These are phyloP conservation scores for Coemansia sp. DNA, from an alignment of 192 early-diverging fungal species.

Conservation along the genomic window DNA sequence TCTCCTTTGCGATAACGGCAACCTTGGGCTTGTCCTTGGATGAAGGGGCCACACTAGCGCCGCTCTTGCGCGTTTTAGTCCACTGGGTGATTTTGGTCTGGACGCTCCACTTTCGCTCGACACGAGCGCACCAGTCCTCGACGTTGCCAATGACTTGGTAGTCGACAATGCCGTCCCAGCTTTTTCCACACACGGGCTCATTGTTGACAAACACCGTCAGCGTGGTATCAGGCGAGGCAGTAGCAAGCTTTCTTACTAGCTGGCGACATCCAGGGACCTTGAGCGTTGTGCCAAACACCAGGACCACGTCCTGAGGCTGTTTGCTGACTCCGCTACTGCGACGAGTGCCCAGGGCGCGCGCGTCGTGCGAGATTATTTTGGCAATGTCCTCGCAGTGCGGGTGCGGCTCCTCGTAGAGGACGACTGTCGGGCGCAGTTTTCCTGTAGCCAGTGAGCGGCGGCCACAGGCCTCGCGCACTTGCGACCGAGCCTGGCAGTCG, in stretches of 20 bases:
- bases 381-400: slow-evolving; percentile 57
- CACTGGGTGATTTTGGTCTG: slow-evolving; percentile 56
- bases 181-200: slow-evolving; percentile 53
- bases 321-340: slow-evolving; percentile 7
- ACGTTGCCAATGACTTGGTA: slow-evolving; percentile 55
- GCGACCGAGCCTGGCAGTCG: slow-evolving; percentile 48
- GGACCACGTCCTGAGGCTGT: slow-evolving; percentile 39
- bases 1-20: neutral
- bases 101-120: slow-evolving; percentile 41
- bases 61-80: slow-evolving; percentile 33
- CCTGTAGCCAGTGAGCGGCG: slow-evolving; percentile 78
- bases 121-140: slow-evolving; percentile 51
- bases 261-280: slow-evolving; percentile 59
- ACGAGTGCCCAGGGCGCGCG: slow-evolving; percentile 41
- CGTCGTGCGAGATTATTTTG: slow-evolving; percentile 47
- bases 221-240: slow-evolving; percentile 25
- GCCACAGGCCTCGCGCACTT: slow-evolving; percentile 56
- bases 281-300: slow-evolving; percentile 61
- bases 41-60: neutral
- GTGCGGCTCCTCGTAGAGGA: slow-evolving; percentile 89
- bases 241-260: slow-evolving; percentile 48
- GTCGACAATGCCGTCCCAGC: slow-evolving; percentile 54
- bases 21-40: slow-evolving; percentile 14
- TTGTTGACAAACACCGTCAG: slow-evolving; percentile 52
- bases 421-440: slow-evolving; percentile 86